Evolutionary conservation across 306 rosid genomes (phyloP).

Genomic region (Calophaca sinica): DNA sequence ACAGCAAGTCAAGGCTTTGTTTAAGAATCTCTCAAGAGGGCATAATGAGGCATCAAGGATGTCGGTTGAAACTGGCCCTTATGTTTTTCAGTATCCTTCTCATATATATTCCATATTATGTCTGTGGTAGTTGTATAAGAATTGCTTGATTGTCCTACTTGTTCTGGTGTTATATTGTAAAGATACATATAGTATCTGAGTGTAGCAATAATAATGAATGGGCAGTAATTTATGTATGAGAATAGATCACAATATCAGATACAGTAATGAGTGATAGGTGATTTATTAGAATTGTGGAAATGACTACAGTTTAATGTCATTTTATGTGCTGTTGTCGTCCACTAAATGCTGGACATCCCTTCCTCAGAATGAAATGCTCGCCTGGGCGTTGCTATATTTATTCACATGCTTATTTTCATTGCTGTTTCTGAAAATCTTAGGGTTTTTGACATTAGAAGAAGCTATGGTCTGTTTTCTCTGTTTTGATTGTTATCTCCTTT

Average conservation of each 20-base stretch:
- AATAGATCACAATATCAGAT: constrained; percentile 12
- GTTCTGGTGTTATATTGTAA: constrained; percentile 4
- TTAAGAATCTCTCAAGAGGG: constrained; percentile 88
- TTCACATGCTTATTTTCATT: constrained; percentile 17
- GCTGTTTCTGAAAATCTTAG: background rate
- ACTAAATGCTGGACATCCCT: background rate
- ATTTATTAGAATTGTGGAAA: constrained; percentile 15
- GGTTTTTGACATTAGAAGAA: constrained; percentile 32
- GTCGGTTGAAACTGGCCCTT: constrained; percentile 95
- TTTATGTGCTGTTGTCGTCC: constrained; percentile 14
- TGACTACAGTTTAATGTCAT: constrained; percentile 24
- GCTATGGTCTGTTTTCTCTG: background rate
- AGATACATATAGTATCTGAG: background rate
- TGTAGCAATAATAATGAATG: background rate
- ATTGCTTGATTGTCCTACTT: constrained; percentile 28
- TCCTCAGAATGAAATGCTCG: constrained; percentile 17
- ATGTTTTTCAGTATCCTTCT: constrained; percentile 90
- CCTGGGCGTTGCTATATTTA: background rate
- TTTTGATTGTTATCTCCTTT: constrained; percentile 15
- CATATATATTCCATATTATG: constrained; percentile 28
- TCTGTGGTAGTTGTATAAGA: constrained; percentile 13
- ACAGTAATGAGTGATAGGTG: background rate
- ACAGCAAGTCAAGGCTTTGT: constrained; percentile 93
- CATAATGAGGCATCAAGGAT: constrained; percentile 95
- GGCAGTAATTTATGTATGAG: background rate